Evolutionary conservation across 2,329 filamentous ascomycete genomes (phyloP).

Genomic region (Fusarium stilboides): DNA sequence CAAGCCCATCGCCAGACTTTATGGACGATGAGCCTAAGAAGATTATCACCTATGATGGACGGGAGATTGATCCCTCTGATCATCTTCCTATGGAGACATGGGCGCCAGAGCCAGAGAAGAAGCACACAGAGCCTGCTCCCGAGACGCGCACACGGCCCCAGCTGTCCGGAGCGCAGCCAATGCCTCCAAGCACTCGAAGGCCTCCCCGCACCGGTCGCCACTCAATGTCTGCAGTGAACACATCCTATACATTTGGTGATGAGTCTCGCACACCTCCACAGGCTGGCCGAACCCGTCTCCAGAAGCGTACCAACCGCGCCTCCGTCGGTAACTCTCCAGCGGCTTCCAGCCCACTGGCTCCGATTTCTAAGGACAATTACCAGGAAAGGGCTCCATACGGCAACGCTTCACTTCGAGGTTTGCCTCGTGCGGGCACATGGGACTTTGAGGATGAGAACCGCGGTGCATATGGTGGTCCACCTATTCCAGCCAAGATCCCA

Average conservation of each 20-base stretch:
- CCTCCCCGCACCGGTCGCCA: slow-evolving; percentile 67
- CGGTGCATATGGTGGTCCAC: slow-evolving; percentile 64
- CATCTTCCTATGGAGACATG: slow-evolving; percentile 83
- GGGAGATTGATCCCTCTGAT: slow-evolving; percentile 85
- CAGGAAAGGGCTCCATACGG: slow-evolving; percentile 59
- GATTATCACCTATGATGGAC: slow-evolving; percentile 82
- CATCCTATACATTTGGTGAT: slow-evolving; percentile 52
- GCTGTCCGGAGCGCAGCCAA: slow-evolving; percentile 68
- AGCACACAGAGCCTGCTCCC: slow-evolving; percentile 50
- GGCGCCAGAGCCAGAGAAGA: slow-evolving; percentile 81
- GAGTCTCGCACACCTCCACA: slow-evolving; percentile 53
- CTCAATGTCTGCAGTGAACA: slow-evolving; percentile 59
- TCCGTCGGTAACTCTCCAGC: slow-evolving; percentile 58
- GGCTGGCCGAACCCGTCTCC: slow-evolving; percentile 71
- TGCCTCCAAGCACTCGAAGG: slow-evolving; percentile 66
- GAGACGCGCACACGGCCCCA: slow-evolving; percentile 61
- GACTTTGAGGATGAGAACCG: slow-evolving; percentile 70
- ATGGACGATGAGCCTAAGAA: slow-evolving; percentile 71
- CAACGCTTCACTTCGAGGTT: slow-evolving; percentile 53
- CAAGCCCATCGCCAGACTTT: slow-evolving; percentile 57
- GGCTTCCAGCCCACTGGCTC: slow-evolving; percentile 66
- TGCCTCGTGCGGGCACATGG: slow-evolving; percentile 66
- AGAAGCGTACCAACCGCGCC: slow-evolving; percentile 71
- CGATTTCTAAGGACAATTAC: slow-evolving; percentile 67
- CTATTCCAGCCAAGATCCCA: slow-evolving; percentile 80